Percentiles rank a stretch among this genome's conserved stretches.
phyloP scores from a whole-genome alignment of 768 basidiomycete genomes.

The Phlebiopsis gigantea region DNA sequence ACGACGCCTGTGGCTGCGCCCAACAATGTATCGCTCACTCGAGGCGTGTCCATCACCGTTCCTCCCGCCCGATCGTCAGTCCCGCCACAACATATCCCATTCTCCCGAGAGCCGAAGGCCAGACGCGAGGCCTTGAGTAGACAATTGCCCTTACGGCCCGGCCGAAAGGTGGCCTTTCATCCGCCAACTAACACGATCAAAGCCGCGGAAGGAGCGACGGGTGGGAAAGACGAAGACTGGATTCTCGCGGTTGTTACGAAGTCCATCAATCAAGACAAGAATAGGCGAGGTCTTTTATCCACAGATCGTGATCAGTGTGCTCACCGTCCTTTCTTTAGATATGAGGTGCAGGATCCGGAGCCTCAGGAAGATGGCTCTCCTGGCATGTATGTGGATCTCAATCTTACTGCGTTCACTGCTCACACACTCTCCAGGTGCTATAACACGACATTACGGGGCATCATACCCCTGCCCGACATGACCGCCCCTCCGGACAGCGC shows the following conservation, averaged over 20 bases:
- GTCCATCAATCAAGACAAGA: conserved; percentile 68
- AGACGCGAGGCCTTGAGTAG: conserved; percentile 56
- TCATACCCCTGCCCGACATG: conserved; percentile 80
- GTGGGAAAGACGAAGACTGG: conserved; percentile 51
- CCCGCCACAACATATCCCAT: conserved; percentile 42
- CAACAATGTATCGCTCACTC: conserved; percentile 26
- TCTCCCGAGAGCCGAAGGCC: conserved; percentile 62
- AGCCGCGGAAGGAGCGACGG: conserved; percentile 47
- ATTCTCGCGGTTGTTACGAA: conserved; percentile 74
- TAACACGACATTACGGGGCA: conserved; percentile 60
- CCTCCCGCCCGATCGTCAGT: conserved; percentile 55
- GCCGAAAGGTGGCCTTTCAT: conserved; percentile 79
- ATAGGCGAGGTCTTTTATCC: conserved; percentile 39
- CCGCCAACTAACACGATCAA: conserved; percentile 50
- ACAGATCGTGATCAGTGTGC: not conserved
- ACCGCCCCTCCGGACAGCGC: conserved; percentile 50
- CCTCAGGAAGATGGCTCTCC: conserved; percentile 78
- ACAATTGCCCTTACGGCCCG: conserved; percentile 65
- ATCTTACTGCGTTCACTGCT: not conserved
- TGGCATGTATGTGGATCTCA: conserved; percentile 36
- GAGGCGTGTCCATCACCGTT: conserved; percentile 51
- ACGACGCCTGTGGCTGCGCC: conserved; percentile 29
- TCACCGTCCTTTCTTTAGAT: conserved; percentile 35
- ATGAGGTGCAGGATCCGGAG: conserved; percentile 83
- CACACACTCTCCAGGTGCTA: conserved; percentile 42